A percentile compares a stretch with the other conserved stretches of the same genome.
Conservation (phyloP, 2,329 filamentous ascomycete species). For the Zasmidium citrigriseum region DNA sequence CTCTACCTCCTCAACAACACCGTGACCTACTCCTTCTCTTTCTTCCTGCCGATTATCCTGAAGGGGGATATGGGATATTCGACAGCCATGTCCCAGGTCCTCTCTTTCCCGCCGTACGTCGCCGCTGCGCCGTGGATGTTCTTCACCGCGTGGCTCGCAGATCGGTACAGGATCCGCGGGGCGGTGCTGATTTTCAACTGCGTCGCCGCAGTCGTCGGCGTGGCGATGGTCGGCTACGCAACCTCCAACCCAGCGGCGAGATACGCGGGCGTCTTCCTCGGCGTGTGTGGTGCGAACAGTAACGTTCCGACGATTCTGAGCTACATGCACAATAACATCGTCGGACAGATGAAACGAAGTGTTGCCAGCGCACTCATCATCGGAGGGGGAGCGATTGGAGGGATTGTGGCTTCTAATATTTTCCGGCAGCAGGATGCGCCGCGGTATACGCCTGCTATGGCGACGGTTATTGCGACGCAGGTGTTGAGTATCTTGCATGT, state of each 20-base stretch:
- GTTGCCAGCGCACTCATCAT: slow-evolving; percentile 74
- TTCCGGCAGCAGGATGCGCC: slow-evolving; percentile 57
- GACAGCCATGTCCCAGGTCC: slow-evolving; percentile 34
- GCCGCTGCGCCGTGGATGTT: slow-evolving; percentile 35
- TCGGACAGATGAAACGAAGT: slow-evolving; percentile 82
- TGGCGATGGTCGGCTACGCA: slow-evolving; percentile 19
- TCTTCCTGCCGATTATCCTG: slow-evolving; percentile 43
- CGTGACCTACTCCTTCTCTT: slow-evolving; percentile 37
- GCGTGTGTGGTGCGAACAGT: slow-evolving; percentile 71
- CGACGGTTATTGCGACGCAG: slow-evolving; percentile 23
- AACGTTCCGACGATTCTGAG: slow-evolving; percentile 74
- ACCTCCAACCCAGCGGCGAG: slow-evolving; percentile 17
- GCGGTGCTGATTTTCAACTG: slow-evolving; percentile 22
- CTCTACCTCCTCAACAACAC: slow-evolving; percentile 28
- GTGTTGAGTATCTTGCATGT: slow-evolving; percentile 22
- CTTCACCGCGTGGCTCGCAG: slow-evolving; percentile 21
- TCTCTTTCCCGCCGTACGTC: slow-evolving; percentile 37
- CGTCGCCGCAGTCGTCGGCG: slow-evolving; percentile 13
- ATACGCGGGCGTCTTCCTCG: slow-evolving; percentile 74
- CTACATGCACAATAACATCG: slow-evolving; percentile 83
- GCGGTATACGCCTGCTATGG: slow-evolving; percentile 18
- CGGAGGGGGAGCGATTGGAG: slow-evolving; percentile 72
- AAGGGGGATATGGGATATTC: slow-evolving; percentile 39
- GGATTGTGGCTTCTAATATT: slow-evolving; percentile 72
- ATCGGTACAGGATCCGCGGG: slow-evolving; percentile 24